Percentiles rank a stretch among this genome's conserved stretches.
Conservation (phyloP, 805 yeast species). For the Hemisphaericaspora nanyangensis region DNA sequence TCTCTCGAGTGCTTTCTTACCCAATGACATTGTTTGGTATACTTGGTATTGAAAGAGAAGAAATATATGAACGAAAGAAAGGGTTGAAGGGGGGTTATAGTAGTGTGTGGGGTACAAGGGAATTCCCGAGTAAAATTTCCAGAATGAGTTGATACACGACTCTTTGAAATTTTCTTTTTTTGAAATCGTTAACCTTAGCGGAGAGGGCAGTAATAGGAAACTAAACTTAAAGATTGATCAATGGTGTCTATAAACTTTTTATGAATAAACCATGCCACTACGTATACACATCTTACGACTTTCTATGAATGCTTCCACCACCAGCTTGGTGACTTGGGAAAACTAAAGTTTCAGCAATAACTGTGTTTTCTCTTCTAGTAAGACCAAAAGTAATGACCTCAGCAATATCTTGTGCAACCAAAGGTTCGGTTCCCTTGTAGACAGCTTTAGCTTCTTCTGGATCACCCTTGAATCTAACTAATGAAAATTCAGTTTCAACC, state of each 20-base stretch:
- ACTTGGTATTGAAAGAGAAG: neutral
- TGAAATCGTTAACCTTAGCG: no score
- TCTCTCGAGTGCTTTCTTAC: slow-evolving; percentile 35
- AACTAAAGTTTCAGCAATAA: slow-evolving; percentile 75
- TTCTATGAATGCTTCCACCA: slow-evolving; percentile 54
- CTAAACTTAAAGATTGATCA: no score
- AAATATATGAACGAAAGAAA: no score
- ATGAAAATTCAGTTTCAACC: slow-evolving; percentile 74
- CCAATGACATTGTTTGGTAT: slow-evolving; percentile 27
- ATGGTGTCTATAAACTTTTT: no score
- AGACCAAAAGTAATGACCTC: slow-evolving; percentile 66
- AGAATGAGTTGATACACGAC: no score
- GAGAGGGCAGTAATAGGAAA: no score
- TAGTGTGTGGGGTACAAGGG: no score
- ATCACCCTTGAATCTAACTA: slow-evolving; percentile 64
- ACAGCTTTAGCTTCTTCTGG: slow-evolving; percentile 56
- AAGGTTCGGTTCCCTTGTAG: slow-evolving; percentile 65
- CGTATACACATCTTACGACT: no score
- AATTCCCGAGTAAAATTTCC: no score
- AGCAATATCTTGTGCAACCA: slow-evolving; percentile 70
- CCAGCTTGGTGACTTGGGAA: slow-evolving; percentile 87
- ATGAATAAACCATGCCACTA: no score
- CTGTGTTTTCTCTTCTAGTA: slow-evolving; percentile 67
- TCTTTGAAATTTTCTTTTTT: no score
- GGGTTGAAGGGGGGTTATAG: no score